These are phyloP conservation scores for Geotrichum cucujoidarum DNA, from an alignment of 1,139 yeast species.

Conservation along the genomic window DNA sequence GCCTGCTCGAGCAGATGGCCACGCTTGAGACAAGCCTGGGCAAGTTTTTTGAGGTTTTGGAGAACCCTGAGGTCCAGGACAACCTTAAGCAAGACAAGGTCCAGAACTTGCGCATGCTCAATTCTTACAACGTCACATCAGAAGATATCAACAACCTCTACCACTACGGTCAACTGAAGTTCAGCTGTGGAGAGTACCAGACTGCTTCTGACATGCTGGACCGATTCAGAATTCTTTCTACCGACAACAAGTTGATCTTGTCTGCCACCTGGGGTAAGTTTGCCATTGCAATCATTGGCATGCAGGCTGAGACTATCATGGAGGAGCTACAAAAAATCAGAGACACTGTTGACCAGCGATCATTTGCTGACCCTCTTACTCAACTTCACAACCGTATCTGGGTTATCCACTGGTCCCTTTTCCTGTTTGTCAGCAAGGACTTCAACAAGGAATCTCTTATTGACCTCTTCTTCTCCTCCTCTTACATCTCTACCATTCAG, in stretches of 20 bases:
- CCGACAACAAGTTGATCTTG: slow-evolving; percentile 45
- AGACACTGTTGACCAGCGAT: slow-evolving; percentile 52
- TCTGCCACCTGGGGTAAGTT: slow-evolving; percentile 64
- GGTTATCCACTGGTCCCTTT: slow-evolving; percentile 62
- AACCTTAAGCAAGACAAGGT: slow-evolving; percentile 51
- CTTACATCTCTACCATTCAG: slow-evolving; percentile 58
- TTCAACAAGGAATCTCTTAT: slow-evolving; percentile 47
- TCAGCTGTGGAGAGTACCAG: slow-evolving; percentile 55
- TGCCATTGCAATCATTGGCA: slow-evolving; percentile 51
- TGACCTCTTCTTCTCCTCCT: slow-evolving; percentile 53
- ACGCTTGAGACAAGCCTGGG: slow-evolving; percentile 43
- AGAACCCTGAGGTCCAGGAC: slow-evolving; percentile 45
- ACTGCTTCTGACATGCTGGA: slow-evolving; percentile 53
- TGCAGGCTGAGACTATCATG: slow-evolving; percentile 48
- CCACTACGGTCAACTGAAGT: slow-evolving; percentile 55
- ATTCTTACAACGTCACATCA: slow-evolving; percentile 43
- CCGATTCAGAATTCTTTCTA: slow-evolving; percentile 52
- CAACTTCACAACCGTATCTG: slow-evolving; percentile 60
- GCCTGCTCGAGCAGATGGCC: slow-evolving; percentile 39
- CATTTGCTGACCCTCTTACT: slow-evolving; percentile 48
- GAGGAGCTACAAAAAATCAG: slow-evolving; percentile 51
- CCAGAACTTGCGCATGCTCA: slow-evolving; percentile 45
- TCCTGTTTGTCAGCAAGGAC: slow-evolving; percentile 51
- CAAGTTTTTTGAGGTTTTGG: slow-evolving; percentile 45
- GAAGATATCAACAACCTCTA: slow-evolving; percentile 49